Percentiles rank a stretch among this genome's conserved stretches.
phyloP scores from a whole-genome alignment of 1,139 yeast species.

The Zhuliangozyma blackwelliae region DNA sequence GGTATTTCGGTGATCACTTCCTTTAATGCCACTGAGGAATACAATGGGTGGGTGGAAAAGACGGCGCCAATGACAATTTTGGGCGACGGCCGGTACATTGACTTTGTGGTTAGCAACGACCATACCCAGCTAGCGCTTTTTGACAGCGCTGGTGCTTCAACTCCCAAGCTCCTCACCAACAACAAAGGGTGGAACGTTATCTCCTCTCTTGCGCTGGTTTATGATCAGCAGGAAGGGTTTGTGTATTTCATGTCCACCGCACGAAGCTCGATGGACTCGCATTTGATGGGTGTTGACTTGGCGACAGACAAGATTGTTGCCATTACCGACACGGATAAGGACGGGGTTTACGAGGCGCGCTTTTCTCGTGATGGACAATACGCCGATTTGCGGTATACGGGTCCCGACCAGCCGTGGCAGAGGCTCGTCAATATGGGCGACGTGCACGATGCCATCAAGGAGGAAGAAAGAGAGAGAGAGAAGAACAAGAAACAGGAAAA shows the following conservation, averaged over 20 bases:
- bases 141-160: conserved; percentile 41
- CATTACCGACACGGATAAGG: conserved; percentile 19
- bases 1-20: conserved; percentile 9
- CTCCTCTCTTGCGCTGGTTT: conserved; percentile 39
- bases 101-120: conserved; percentile 55
- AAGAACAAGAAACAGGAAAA: too few species aligned
- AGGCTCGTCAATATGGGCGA: conserved; percentile 45
- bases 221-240: conserved; percentile 45
- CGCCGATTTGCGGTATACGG: conserved; percentile 49
- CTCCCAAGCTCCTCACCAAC: conserved; percentile 41
- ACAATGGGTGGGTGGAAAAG: conserved; percentile 56
- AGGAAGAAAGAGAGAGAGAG: conserved; percentile 2
- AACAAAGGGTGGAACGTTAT: conserved; percentile 68
- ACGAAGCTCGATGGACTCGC: conserved; percentile 26
- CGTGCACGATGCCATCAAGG: conserved; percentile 19
- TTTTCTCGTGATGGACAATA: conserved; percentile 58
- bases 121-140: conserved; percentile 73
- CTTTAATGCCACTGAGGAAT: conserved; percentile 38
- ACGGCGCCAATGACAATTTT: conserved; percentile 30
- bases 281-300: conserved; percentile 25
- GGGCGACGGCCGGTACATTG: conserved; percentile 58
- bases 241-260: conserved; percentile 66
- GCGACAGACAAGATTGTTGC: conserved; percentile 11
- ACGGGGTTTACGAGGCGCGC: conserved; percentile 27
- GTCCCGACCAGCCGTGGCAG: conserved; percentile 69